Percentiles rank a stretch among this genome's conserved stretches.
These are phyloP conservation scores for Dendrobium nobile DNA, from an alignment of 106 monocot genomes.

Conservation along the genomic window DNA sequence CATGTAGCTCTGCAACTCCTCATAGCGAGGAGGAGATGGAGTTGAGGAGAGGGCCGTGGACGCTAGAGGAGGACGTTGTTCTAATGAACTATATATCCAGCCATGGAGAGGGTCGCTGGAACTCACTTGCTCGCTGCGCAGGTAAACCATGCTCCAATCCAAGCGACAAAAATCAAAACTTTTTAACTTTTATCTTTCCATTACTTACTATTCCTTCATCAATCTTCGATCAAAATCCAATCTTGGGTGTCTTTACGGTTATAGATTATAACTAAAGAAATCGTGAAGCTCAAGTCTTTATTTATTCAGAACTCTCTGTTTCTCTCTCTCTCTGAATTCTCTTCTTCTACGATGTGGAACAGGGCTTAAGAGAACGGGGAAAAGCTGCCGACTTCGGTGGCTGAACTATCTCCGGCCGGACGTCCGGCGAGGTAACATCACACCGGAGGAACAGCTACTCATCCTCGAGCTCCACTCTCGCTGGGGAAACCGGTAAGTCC, in stretches of 20 bases:
- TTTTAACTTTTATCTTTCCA: too few relatives aligned
- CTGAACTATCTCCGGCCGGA: conserved; percentile 83
- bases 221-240: neutral
- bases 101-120: conserved; percentile 72
- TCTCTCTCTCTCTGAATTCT: neutral
- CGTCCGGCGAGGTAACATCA: conserved; percentile 72
- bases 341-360: neutral
- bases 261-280: neutral
- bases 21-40: conserved; percentile 22
- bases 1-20: neutral
- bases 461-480: conserved; percentile 76
- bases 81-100: conserved; percentile 55
- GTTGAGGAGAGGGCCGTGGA: conserved; percentile 68
- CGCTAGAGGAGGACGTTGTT: conserved; percentile 56
- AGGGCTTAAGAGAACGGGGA: conserved; percentile 62
- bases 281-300: neutral
- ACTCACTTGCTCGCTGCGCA: conserved; percentile 58
- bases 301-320: neutral
- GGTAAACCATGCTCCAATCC: conserved; percentile 18
- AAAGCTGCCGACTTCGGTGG: conserved; percentile 92
- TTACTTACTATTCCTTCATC: too few relatives aligned
- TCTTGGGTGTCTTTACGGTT: neutral
- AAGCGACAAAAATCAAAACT: neutral
- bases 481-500: conserved; percentile 55
- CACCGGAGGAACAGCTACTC: conserved; percentile 73